These are phyloP conservation scores for Candida endomychidarum DNA, from an alignment of 805 yeast species.

Conservation along the genomic window DNA sequence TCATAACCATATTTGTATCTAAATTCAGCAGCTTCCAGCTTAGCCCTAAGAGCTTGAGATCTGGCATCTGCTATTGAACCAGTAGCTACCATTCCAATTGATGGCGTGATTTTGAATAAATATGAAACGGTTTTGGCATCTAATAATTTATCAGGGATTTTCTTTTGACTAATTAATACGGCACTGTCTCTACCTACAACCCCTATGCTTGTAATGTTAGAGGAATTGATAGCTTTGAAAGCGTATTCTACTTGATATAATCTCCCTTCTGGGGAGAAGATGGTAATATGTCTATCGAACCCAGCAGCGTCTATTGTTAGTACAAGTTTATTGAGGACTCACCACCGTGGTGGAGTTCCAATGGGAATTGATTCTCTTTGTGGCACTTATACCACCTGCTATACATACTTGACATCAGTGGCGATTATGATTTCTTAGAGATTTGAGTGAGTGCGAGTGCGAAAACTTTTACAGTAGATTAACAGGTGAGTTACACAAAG, in stretches of 20 bases:
- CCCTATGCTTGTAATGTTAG: conserved; percentile 87
- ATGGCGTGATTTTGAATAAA: conserved; percentile 76
- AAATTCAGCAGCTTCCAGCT: conserved; percentile 95
- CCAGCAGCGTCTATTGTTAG: conserved; percentile 62
- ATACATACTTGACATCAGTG: conserved; percentile 16
- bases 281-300: conserved; percentile 97
- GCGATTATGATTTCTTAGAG: conserved; percentile 8
- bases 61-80: conserved; percentile 97
- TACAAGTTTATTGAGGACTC: background rate
- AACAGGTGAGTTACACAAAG: background rate
- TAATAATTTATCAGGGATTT: conserved; percentile 90
- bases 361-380: background rate
- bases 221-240: conserved; percentile 91
- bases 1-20: conserved; percentile 93
- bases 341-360: background rate
- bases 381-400: background rate
- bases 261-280: conserved; percentile 98
- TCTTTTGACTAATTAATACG: conserved; percentile 90
- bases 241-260: conserved; percentile 98
- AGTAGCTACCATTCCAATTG: conserved; percentile 86
- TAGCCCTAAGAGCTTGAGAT: conserved; percentile 83
- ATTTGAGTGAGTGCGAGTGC: conserved; percentile 3
- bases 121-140: conserved; percentile 87
- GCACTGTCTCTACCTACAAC: conserved; percentile 83
- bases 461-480: background rate